Evolutionary conservation across 176 grass and related monocot species (phyloP).

Genomic region (Oryza glaberrima): DNA sequence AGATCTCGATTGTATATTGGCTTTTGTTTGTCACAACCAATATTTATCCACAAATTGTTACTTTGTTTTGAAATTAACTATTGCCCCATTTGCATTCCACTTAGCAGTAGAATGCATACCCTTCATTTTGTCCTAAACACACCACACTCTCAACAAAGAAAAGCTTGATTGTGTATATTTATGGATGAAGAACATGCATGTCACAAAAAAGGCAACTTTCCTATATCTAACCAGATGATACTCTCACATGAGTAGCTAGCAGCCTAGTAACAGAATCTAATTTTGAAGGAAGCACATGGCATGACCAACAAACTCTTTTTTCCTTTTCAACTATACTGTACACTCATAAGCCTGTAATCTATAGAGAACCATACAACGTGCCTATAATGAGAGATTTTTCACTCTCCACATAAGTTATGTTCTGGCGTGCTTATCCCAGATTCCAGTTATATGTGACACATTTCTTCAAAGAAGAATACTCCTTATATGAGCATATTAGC

Average conservation of each 20-base stretch:
- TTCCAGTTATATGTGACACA: not conserved
- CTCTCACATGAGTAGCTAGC: not conserved
- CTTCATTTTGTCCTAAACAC: slow-evolving; percentile 14
- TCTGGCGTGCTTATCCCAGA: slow-evolving; percentile 1
- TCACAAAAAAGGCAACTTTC: not conserved
- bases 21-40: slow-evolving; percentile 12
- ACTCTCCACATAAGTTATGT: not conserved
- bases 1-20: not conserved
- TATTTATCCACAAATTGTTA: slow-evolving; percentile 3
- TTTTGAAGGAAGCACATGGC: slow-evolving; percentile 12
- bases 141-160: not conserved
- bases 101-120: slow-evolving; percentile 25
- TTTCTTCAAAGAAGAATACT: slow-evolving; percentile 22
- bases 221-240: slow-evolving; percentile 16
- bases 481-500: slow-evolving; percentile 22
- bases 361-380: not conserved
- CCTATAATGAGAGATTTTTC: not conserved
- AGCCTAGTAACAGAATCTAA: slow-evolving; percentile 18
- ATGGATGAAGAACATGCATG: slow-evolving; percentile 1
- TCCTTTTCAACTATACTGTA: not conserved
- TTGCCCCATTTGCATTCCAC: slow-evolving; percentile 7
- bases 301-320: not conserved
- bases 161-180: not conserved
- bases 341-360: not conserved
- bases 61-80: slow-evolving; percentile 10